Evolutionary conservation across 176 grass and related monocot species (phyloP).

Genomic region (Paspalum notatum): DNA sequence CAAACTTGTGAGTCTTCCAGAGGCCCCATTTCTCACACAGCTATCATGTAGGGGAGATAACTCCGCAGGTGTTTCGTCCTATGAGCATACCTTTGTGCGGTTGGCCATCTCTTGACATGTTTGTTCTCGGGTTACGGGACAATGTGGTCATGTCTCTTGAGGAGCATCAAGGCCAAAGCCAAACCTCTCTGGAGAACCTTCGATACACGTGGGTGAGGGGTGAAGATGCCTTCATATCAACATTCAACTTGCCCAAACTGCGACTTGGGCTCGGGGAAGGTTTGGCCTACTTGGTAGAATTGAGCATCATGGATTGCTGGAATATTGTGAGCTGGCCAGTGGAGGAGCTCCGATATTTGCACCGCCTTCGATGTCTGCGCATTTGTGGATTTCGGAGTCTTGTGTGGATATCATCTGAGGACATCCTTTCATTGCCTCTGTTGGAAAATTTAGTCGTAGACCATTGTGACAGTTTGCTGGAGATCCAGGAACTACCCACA

Average conservation of each 20-base stretch:
- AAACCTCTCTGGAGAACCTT: not conserved
- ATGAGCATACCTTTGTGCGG: not conserved
- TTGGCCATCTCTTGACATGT: not conserved
- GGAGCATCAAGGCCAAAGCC: not conserved
- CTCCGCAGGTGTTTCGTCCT: not conserved
- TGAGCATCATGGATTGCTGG: accelerated
- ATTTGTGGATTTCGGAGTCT: not conserved
- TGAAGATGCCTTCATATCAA: not conserved
- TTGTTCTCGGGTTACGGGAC: accelerated
- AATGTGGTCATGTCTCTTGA: not conserved
- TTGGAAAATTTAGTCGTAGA: accelerated
- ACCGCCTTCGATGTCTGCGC: accelerated
- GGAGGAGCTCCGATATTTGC: not conserved
- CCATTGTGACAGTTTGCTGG: accelerated
- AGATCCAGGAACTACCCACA: not conserved
- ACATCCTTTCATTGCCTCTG: not conserved
- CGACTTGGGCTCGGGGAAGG: not conserved
- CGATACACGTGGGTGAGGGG: accelerated
- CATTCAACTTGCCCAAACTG: not conserved
- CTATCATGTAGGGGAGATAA: too few species aligned
- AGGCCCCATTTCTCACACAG: not conserved
- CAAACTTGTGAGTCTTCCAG: not conserved
- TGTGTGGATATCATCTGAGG: not conserved
- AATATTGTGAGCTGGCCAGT: not conserved
- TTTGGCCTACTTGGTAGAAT: not conserved